Conservation (phyloP, 495 filamentous ascomycete genomes). For the Patellaria atrata region DNA sequence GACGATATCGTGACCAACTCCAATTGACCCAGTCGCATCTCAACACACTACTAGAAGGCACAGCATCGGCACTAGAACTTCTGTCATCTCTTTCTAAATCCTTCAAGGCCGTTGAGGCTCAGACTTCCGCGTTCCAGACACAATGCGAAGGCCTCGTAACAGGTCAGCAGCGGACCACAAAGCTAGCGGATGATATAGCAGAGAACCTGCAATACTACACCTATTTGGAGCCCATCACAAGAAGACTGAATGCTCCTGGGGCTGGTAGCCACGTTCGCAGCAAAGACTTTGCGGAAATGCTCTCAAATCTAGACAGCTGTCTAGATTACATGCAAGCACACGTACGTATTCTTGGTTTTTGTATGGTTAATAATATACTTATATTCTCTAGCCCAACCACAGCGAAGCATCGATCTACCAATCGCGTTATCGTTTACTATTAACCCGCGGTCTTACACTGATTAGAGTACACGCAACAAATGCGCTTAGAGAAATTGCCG, state of each 20-base stretch:
- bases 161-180: conserved; percentile 61
- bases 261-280: conserved; percentile 68
- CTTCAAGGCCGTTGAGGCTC: conserved; percentile 72
- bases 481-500: conserved; percentile 50
- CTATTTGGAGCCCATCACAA: conserved; percentile 79
- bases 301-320: conserved; percentile 72
- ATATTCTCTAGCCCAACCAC: conserved; percentile 48
- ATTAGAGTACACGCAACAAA: conserved; percentile 79
- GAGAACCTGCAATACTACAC: conserved; percentile 81
- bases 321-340: conserved; percentile 78
- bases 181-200: conserved; percentile 65
- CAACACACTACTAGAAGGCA: conserved; percentile 61
- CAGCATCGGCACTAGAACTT: conserved; percentile 54
- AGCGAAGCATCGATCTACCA: conserved; percentile 74
- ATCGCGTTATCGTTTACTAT: conserved; percentile 51
- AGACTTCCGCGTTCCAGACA: conserved; percentile 80
- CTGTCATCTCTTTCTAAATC: conserved; percentile 64
- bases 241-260: conserved; percentile 80
- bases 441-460: conserved; percentile 61
- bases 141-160: conserved; percentile 75
- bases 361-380: conserved; percentile 1
- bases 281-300: conserved; percentile 70
- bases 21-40: conserved; percentile 65
- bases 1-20: conserved; percentile 66
- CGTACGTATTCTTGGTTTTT: conserved; percentile 33